Evolutionary conservation across 106 monocot species (phyloP).

Genomic region (Allium fistulosum): DNA sequence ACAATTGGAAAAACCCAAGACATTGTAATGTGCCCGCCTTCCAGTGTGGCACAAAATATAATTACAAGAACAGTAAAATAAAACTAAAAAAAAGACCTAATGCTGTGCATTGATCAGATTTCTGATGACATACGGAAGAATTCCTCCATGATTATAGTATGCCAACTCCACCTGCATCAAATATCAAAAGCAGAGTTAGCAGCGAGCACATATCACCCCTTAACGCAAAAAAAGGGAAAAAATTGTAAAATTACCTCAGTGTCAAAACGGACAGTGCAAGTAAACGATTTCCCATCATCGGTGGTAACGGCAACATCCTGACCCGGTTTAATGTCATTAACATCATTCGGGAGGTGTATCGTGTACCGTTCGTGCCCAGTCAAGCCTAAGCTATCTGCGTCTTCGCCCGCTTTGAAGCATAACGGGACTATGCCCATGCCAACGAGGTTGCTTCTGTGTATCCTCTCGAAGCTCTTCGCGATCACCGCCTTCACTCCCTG

Average conservation of each 20-base stretch:
- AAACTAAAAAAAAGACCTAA: slow-evolving; percentile 3
- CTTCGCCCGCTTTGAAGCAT: slow-evolving; percentile 87
- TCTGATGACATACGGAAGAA: slow-evolving; percentile 80
- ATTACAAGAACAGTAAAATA: neutral
- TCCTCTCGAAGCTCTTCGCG: slow-evolving; percentile 93
- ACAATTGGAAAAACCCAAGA: slow-evolving; percentile 13
- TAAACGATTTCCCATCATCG: slow-evolving; percentile 69
- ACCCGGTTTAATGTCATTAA: slow-evolving; percentile 71
- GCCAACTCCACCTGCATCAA: slow-evolving; percentile 71
- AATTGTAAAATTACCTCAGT: slow-evolving; percentile 57
- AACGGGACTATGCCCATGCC: slow-evolving; percentile 94
- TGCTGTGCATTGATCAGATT: slow-evolving; percentile 56
- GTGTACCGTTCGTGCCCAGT: slow-evolving; percentile 83
- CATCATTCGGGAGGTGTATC: slow-evolving; percentile 60
- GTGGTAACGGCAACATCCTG: slow-evolving; percentile 69
- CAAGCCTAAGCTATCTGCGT: slow-evolving; percentile 78
- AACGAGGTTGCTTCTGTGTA: slow-evolving; percentile 92
- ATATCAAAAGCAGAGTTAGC: no score
- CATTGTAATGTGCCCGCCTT: neutral
- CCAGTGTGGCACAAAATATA: neutral
- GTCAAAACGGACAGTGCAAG: slow-evolving; percentile 76
- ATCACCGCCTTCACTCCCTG: slow-evolving; percentile 99
- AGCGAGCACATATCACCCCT: no score
- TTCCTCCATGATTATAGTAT: slow-evolving; percentile 86
- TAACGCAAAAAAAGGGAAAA: no score